Percentiles rank a stretch among this genome's conserved stretches.
phyloP scores from a whole-genome alignment of 176 grass and related monocot species.

The Bonia amplexicaulis region DNA sequence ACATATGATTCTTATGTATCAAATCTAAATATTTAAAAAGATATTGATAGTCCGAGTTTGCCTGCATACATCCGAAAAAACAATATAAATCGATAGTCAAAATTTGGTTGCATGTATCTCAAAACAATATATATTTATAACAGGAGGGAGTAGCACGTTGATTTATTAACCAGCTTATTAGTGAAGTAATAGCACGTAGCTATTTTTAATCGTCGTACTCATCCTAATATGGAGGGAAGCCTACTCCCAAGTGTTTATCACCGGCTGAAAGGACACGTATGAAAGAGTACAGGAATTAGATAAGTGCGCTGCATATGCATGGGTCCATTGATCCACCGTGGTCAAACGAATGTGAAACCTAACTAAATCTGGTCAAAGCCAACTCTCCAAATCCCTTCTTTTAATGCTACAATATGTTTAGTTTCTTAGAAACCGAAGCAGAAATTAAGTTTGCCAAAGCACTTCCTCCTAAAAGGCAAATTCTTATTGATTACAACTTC shows the following conservation, averaged over 20 bases:
- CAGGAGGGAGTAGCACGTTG: neutral
- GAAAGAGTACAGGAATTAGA: neutral
- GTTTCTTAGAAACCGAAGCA: neutral
- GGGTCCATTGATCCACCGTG: neutral
- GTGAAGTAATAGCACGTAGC: neutral
- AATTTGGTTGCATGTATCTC: too few species aligned
- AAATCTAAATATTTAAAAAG: too few species aligned
- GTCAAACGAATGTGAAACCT: slow-evolving; percentile 28
- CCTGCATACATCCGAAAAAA: too few species aligned
- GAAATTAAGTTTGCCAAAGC: neutral
- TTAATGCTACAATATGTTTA: neutral
- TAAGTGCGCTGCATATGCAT: neutral
- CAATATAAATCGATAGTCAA: too few species aligned
- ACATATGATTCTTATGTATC: too few species aligned
- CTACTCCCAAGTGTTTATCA: neutral
- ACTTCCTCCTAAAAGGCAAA: neutral
- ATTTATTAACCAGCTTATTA: neutral
- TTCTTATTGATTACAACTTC: too few species aligned
- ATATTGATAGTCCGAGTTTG: too few species aligned
- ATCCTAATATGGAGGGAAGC: neutral
- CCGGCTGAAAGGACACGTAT: neutral
- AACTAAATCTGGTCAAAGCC: neutral
- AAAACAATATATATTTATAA: too few species aligned
- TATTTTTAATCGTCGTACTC: neutral
- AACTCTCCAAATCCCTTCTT: neutral